Conservation (phyloP, 2,329 filamentous ascomycete genomes). For the Alternaria ventricosa region DNA sequence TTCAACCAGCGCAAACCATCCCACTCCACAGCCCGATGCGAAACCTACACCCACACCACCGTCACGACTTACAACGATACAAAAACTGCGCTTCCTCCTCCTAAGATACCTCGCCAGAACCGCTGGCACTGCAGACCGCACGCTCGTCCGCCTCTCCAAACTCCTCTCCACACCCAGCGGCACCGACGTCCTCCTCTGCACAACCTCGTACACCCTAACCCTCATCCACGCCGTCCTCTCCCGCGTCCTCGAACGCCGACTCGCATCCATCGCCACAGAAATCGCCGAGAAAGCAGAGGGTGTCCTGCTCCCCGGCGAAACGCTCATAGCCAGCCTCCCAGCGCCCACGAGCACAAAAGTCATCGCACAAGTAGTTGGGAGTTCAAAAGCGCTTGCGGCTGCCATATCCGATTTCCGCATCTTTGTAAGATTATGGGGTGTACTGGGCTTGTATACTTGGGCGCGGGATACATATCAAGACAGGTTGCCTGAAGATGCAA, state of each 20-base stretch:
- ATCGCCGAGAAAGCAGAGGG: slow-evolving; percentile 48
- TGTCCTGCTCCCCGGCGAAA: slow-evolving; percentile 52
- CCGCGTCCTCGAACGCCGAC: slow-evolving; percentile 43
- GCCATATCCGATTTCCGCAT: slow-evolving; percentile 75
- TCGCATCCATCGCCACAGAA: slow-evolving; percentile 44
- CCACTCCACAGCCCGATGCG: slow-evolving; percentile 14
- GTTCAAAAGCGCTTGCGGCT: slow-evolving; percentile 60
- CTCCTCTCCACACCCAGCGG: slow-evolving; percentile 51
- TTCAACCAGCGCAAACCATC: slow-evolving; percentile 12
- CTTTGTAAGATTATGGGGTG: slow-evolving; percentile 77
- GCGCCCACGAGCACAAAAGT: slow-evolving; percentile 40
- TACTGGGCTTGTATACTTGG: slow-evolving; percentile 76
- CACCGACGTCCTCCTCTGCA: slow-evolving; percentile 52
- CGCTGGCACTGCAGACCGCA: slow-evolving; percentile 37
- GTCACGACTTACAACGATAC: slow-evolving; percentile 11
- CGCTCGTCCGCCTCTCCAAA: slow-evolving; percentile 41
- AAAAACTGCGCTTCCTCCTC: slow-evolving; percentile 23
- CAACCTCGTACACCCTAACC: slow-evolving; percentile 53
- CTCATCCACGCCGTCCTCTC: slow-evolving; percentile 51
- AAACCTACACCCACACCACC: slow-evolving; percentile 10
- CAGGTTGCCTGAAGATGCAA: slow-evolving; percentile 29
- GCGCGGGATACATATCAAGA: slow-evolving; percentile 54
- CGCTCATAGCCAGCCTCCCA: slow-evolving; percentile 48
- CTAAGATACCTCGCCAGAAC: slow-evolving; percentile 26
- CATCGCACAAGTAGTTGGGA: slow-evolving; percentile 41